Conservation (phyloP, 192 early-diverging fungal species). For the Linnemannia exigua region DNA sequence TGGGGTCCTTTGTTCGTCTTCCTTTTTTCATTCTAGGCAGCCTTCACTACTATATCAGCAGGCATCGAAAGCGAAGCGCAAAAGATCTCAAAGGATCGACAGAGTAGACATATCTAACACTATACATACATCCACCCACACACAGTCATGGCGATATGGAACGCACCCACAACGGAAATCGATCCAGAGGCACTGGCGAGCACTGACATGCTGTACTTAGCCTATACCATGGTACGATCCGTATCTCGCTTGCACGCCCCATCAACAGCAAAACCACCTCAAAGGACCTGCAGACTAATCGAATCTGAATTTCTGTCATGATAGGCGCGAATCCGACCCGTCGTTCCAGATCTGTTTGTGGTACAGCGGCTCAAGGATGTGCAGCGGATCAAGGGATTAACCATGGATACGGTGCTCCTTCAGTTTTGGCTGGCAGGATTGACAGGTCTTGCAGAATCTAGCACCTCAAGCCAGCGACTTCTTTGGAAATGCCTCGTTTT, state of each 20-base stretch:
- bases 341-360: constrained; percentile 23
- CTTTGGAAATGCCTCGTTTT: constrained; percentile 51
- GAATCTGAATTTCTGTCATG: neutral
- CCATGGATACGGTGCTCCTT: constrained; percentile 38
- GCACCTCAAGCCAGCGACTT: constrained; percentile 22
- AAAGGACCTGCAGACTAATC: neutral
- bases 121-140: neutral
- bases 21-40: neutral
- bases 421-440: constrained; percentile 54
- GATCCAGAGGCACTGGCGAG: constrained; percentile 27
- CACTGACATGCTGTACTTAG: constrained; percentile 36
- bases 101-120: neutral
- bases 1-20: neutral
- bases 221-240: constrained; percentile 29
- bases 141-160: constrained; percentile 21
- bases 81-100: neutral
- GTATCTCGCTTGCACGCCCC: neutral
- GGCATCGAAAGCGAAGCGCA: neutral
- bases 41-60: neutral
- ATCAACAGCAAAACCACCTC: too few relatives aligned
- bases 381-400: constrained; percentile 36
- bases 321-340: constrained; percentile 46
- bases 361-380: constrained; percentile 49
- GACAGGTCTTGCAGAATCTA: constrained; percentile 44
- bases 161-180: constrained; percentile 2